Evolutionary conservation across 768 basidiomycete genomes (phyloP).

Genomic region (Rhizopogon sp.): DNA sequence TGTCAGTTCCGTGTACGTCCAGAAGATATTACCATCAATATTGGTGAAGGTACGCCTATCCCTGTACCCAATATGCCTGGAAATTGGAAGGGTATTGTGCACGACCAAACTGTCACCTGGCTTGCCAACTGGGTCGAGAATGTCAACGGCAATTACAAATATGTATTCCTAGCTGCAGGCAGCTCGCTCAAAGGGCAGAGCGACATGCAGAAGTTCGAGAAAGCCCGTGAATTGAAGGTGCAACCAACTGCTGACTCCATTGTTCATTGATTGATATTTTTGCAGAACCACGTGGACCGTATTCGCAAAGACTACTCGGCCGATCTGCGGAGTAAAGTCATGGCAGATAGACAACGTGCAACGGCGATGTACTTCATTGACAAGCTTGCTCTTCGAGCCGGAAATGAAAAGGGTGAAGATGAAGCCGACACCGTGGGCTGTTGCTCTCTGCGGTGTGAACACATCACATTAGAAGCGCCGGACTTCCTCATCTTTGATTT

Average conservation of each 20-base stretch:
- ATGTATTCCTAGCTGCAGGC: slow-evolving; percentile 97
- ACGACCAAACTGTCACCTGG: slow-evolving; percentile 98
- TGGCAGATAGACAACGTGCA: slow-evolving; percentile 94
- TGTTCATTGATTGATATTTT: slow-evolving; percentile 3
- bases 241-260: neutral
- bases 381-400: slow-evolving; percentile 92
- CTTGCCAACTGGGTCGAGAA: slow-evolving; percentile 99
- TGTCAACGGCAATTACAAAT: slow-evolving; percentile 92
- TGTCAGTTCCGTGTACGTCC: slow-evolving; percentile 79
- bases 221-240: slow-evolving; percentile 94
- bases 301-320: slow-evolving; percentile 85
- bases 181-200: slow-evolving; percentile 98
- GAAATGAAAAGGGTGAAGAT: slow-evolving; percentile 99
- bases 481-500: slow-evolving; percentile 93
- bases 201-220: slow-evolving; percentile 97
- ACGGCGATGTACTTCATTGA: slow-evolving; percentile 99
- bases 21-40: slow-evolving; percentile 95
- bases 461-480: slow-evolving; percentile 87
- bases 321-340: slow-evolving; percentile 86
- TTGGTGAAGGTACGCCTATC: slow-evolving; percentile 66
- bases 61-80: slow-evolving; percentile 92
- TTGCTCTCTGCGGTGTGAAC: slow-evolving; percentile 95
- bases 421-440: slow-evolving; percentile 99
- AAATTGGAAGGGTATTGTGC: slow-evolving; percentile 81
- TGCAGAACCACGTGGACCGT: slow-evolving; percentile 81